Evolutionary conservation across 495 filamentous ascomycete species (phyloP), one percentile per base, ranked within the genome.

Genomic region (Penicillium roqueforti): DNA sequence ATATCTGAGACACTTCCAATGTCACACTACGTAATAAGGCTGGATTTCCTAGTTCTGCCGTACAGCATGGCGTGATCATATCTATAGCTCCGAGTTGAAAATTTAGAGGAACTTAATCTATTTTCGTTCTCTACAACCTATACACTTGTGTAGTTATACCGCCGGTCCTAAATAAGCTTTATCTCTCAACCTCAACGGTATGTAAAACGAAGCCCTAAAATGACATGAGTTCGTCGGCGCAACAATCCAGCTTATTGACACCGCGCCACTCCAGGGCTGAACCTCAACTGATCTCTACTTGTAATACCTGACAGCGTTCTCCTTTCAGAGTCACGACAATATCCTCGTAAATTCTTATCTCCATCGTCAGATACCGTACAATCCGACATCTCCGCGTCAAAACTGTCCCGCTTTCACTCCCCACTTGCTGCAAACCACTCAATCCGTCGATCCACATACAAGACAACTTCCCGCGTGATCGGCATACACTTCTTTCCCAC

Each of bases 391-490:
- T 53, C 52, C 32, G 18, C 14, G 28, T 31, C 46, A 19, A 26
- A 29, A 11, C 29, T 32, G 25, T 26, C 55, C 44, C 50, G 34
- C 50, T 47, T 54, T 22, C 37, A 25, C 28, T 26, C 34, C 48
- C 53, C 50, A 43, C 57, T 54, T 55, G 23, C 37, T 28, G 47
- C 57, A 54, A 60, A 53, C 44, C 54, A 58, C 57, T 55, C 40
- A 49, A 54, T 55, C 39, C 36, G 41, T 50, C 62, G 65, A 68
- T 69, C 68, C 53, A 59, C 59, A 55, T 62, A 58, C 32, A 59
- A 55, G 55, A 32, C 11, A 26, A 65, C 59, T 63, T 70, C 68
- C 69, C 69, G 69, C 64, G 63, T 72, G 69, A 72, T 72, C 68
- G 68, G 65, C 69, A 70, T 50, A 47, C 55, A 16, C n/a, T 16